Evolutionary conservation across 495 filamentous ascomycete species (phyloP).

Genomic region (Podospora didyma): DNA sequence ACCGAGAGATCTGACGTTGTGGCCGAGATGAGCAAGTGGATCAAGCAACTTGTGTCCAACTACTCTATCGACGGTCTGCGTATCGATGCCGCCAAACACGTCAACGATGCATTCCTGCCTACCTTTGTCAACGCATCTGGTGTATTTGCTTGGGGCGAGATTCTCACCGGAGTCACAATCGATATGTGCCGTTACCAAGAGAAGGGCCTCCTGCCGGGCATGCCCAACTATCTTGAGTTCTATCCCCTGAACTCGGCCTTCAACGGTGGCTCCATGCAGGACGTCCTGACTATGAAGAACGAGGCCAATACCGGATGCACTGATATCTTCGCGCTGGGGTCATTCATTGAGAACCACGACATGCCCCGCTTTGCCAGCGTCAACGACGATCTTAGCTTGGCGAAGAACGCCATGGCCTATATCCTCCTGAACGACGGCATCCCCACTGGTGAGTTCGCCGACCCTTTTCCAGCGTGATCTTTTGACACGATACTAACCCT

Average conservation of each 20-base stretch:
- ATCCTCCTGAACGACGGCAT: slow-evolving; percentile 61
- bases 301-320: slow-evolving; percentile 23
- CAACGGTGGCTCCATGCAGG: slow-evolving; percentile 22
- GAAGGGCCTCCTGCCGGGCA: slow-evolving; percentile 53
- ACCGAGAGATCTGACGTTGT: slow-evolving; percentile 55
- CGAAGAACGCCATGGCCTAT: slow-evolving; percentile 70
- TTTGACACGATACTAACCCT: neutral
- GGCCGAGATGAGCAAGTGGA: slow-evolving; percentile 58
- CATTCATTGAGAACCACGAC: slow-evolving; percentile 80
- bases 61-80: slow-evolving; percentile 80
- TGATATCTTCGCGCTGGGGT: slow-evolving; percentile 42
- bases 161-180: slow-evolving; percentile 29
- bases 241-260: slow-evolving; percentile 52
- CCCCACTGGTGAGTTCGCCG: slow-evolving; percentile 29
- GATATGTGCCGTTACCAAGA: slow-evolving; percentile 31
- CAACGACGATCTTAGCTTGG: slow-evolving; percentile 53
- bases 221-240: slow-evolving; percentile 66
- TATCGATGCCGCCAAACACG: slow-evolving; percentile 70
- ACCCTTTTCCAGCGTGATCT: neutral
- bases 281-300: slow-evolving; percentile 12
- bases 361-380: slow-evolving; percentile 59
- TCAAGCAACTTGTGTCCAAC: slow-evolving; percentile 57
- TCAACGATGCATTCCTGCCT: slow-evolving; percentile 66
- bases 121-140: slow-evolving; percentile 59
- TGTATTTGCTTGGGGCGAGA: slow-evolving; percentile 70